Evolutionary conservation across 1,284 basidiomycete species (phyloP).

Genomic region (Bondarzewia mesenterica): DNA sequence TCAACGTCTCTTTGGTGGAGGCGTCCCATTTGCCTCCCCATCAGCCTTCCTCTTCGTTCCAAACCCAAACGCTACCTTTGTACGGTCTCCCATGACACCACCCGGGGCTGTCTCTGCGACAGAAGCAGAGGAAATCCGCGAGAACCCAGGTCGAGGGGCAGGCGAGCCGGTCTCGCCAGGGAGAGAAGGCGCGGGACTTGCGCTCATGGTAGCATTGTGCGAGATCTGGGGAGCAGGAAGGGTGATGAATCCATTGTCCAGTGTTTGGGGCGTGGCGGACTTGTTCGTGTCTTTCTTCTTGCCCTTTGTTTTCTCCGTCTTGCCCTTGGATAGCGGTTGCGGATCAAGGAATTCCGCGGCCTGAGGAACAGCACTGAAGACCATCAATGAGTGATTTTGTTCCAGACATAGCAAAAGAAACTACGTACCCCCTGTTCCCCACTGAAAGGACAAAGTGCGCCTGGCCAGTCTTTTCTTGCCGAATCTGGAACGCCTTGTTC

Average conservation of each 20-base stretch:
- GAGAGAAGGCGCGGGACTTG: slow-evolving; percentile 35
- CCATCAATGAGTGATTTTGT: slow-evolving; percentile 9
- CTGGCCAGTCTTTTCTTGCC: slow-evolving; percentile 88
- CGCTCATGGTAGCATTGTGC: slow-evolving; percentile 28
- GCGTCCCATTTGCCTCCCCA: slow-evolving; percentile 45
- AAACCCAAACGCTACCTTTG: slow-evolving; percentile 70
- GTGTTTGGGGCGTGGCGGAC: slow-evolving; percentile 30
- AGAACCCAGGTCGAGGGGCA: slow-evolving; percentile 67
- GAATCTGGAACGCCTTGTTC: slow-evolving; percentile 82
- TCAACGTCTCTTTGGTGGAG: slow-evolving; percentile 18
- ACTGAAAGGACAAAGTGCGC: slow-evolving; percentile 92
- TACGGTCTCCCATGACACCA: slow-evolving; percentile 48
- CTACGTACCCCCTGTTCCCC: slow-evolving; percentile 81
- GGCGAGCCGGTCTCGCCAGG: slow-evolving; percentile 44
- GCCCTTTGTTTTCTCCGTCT: slow-evolving; percentile 69
- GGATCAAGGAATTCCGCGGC: slow-evolving; percentile 69
- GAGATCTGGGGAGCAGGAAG: slow-evolving; percentile 45
- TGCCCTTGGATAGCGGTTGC: slow-evolving; percentile 64
- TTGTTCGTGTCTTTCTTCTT: slow-evolving; percentile 66
- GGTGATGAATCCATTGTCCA: slow-evolving; percentile 63
- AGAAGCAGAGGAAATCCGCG: slow-evolving; percentile 51
- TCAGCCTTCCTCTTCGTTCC: slow-evolving; percentile 69
- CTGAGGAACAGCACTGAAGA: slow-evolving; percentile 68
- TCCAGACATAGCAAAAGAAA: slow-evolving; percentile 1
- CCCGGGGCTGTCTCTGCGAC: slow-evolving; percentile 38